Evolutionary conservation across 192 early-diverging fungal species (phyloP).

Genomic region (Dissophora globulifera): DNA sequence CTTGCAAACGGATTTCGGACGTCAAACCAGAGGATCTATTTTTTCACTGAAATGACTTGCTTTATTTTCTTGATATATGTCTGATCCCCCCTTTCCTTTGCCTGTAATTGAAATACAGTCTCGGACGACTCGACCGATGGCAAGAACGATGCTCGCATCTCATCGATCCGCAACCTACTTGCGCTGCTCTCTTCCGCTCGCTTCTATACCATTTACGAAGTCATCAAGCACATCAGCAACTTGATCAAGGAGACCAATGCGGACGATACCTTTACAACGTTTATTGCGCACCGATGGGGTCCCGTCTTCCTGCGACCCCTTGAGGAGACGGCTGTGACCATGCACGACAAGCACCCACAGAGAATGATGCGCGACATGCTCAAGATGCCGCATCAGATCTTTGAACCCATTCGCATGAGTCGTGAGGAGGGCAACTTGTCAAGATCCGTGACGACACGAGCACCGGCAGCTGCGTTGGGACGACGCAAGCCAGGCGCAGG

Average conservation of each 20-base stretch:
- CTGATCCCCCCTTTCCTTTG: not conserved
- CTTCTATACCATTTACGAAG: conserved; percentile 58
- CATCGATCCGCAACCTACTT: conserved; percentile 60
- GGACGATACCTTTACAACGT: conserved; percentile 41
- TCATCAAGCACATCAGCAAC: conserved; percentile 45
- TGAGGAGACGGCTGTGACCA: conserved; percentile 50
- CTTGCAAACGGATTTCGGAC: no score
- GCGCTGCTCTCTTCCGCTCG: conserved; percentile 56
- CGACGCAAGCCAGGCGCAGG: conserved; percentile 22
- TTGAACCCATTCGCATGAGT: conserved; percentile 49
- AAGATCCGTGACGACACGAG: conserved; percentile 42
- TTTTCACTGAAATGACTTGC: no score
- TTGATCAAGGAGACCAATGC: conserved; percentile 39
- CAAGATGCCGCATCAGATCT: conserved; percentile 55
- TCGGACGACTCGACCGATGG: conserved; percentile 38
- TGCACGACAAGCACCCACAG: conserved; percentile 57
- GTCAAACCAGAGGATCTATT: no score
- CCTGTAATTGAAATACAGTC: no score
- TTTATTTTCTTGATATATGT: no score
- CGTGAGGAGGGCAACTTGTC: conserved; percentile 50
- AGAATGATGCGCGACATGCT: conserved; percentile 59
- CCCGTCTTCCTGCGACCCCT: conserved; percentile 58
- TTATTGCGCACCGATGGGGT: conserved; percentile 59
- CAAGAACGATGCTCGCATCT: conserved; percentile 49
- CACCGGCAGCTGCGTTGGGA: conserved; percentile 14